Conservation (phyloP, 2,329 filamentous ascomycete genomes). For the Sporothrix mexicana region DNA sequence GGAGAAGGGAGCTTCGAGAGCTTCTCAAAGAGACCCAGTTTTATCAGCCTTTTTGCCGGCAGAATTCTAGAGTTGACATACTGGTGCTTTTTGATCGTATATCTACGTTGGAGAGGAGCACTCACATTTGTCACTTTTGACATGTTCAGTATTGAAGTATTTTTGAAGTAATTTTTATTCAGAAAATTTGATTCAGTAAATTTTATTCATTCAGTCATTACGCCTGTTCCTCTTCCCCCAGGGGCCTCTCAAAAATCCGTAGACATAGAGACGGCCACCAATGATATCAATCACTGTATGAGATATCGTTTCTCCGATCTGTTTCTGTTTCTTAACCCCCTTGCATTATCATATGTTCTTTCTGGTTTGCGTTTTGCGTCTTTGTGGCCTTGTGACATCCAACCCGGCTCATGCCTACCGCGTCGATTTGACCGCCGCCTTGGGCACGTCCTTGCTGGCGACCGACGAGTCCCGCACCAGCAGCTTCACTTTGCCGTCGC, state of each 20-base stretch:
- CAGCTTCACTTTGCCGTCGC: conserved; percentile 69
- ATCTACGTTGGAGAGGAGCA: background rate
- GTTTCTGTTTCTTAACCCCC: background rate
- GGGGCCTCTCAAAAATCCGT: background rate
- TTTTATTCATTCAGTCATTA: background rate
- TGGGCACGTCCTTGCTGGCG: conserved; percentile 22
- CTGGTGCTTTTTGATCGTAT: background rate
- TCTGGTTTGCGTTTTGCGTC: background rate
- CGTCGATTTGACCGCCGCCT: background rate
- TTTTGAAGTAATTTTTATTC: background rate
- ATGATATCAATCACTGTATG: background rate
- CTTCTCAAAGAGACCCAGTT: background rate
- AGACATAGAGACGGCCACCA: background rate
- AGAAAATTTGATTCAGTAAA: no score
- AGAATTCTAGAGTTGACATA: background rate
- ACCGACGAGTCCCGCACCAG: conserved; percentile 59
- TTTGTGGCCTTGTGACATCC: background rate
- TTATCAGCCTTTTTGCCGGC: conserved; percentile 1
- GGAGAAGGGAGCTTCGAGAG: background rate
- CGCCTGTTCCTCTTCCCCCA: background rate
- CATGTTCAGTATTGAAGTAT: background rate
- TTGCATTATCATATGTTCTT: background rate
- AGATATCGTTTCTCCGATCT: background rate
- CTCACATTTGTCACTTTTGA: background rate
- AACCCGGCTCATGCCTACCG: background rate